These are phyloP conservation scores for Simplicillium aogashimaense DNA, from an alignment of 2,329 filamentous ascomycete genomes.

Conservation along the genomic window DNA sequence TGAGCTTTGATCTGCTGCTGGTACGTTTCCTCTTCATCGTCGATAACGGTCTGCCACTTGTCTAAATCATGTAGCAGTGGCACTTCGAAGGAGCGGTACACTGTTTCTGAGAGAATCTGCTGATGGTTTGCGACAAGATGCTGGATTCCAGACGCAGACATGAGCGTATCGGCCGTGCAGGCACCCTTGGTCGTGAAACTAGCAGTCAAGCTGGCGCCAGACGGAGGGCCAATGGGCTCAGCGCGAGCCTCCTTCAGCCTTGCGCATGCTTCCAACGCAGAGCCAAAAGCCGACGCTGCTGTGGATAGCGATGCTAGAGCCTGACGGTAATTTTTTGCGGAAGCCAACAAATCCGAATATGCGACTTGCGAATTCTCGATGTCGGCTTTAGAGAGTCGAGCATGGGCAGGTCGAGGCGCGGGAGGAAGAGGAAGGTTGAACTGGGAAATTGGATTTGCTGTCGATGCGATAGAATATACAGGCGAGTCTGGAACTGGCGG, in stretches of 20 bases:
- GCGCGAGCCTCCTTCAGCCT: slow-evolving; percentile 57
- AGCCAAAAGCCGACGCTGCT: slow-evolving; percentile 53
- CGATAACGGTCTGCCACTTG: slow-evolving; percentile 51
- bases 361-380: slow-evolving; percentile 52
- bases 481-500: slow-evolving; percentile 54
- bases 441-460: slow-evolving; percentile 47
- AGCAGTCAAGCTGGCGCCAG: slow-evolving; percentile 28
- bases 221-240: slow-evolving; percentile 36
- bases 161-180: slow-evolving; percentile 54
- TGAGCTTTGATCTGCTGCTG: slow-evolving; percentile 42
- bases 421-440: slow-evolving; percentile 53
- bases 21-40: slow-evolving; percentile 55
- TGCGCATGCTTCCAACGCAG: slow-evolving; percentile 57
- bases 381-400: slow-evolving; percentile 53
- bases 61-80: slow-evolving; percentile 61
- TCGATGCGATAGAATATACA: slow-evolving; percentile 54
- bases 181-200: slow-evolving; percentile 37
- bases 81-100: slow-evolving; percentile 59
- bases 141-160: slow-evolving; percentile 54
- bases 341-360: slow-evolving; percentile 51
- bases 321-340: slow-evolving; percentile 53
- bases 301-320: slow-evolving; percentile 51
- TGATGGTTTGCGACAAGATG: slow-evolving; percentile 61
- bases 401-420: slow-evolving; percentile 44
- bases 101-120: slow-evolving; percentile 58